A percentile compares a stretch with the other conserved stretches of the same genome.
Evolutionary conservation across 768 basidiomycete species (phyloP).

Genomic region (Collybia sordida): DNA sequence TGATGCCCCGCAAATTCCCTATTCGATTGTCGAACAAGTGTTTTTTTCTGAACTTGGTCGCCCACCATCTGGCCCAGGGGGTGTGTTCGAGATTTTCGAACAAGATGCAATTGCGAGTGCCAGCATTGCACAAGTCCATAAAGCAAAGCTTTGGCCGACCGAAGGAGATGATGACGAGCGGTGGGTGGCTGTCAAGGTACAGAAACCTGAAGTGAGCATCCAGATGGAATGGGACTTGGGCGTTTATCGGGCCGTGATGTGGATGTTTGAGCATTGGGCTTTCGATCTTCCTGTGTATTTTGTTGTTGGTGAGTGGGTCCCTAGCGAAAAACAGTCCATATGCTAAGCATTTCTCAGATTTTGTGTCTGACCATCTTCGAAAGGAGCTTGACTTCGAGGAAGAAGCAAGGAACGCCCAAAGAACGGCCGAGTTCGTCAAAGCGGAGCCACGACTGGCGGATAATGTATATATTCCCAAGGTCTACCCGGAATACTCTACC

Average conservation of each 20-base stretch:
- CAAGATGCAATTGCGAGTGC: slow-evolving; percentile 80
- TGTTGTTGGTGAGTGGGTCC: slow-evolving; percentile 55
- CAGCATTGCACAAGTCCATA: slow-evolving; percentile 91
- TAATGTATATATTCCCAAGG: slow-evolving; percentile 77
- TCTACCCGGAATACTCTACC: slow-evolving; percentile 71
- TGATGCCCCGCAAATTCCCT: slow-evolving; percentile 83
- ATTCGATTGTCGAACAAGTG: slow-evolving; percentile 63
- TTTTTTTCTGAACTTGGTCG: slow-evolving; percentile 69
- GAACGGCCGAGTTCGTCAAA: slow-evolving; percentile 67
- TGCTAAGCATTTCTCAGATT: slow-evolving; percentile 42
- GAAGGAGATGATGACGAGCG: slow-evolving; percentile 41
- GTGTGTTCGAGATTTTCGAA: slow-evolving; percentile 80
- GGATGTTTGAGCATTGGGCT: slow-evolving; percentile 74
- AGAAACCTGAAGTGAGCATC: slow-evolving; percentile 84
- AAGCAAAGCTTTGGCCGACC: slow-evolving; percentile 54
- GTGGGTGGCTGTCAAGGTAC: slow-evolving; percentile 92
- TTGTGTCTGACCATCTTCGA: slow-evolving; percentile 78
- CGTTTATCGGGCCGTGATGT: slow-evolving; percentile 71
- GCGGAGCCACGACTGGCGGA: slow-evolving; percentile 68
- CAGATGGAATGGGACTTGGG: slow-evolving; percentile 87
- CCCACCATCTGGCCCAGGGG: slow-evolving; percentile 63
- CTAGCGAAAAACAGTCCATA: neutral
- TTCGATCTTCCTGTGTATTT: slow-evolving; percentile 89
- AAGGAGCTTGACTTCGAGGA: slow-evolving; percentile 80
- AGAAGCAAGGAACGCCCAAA: slow-evolving; percentile 76